phyloP scores from a whole-genome alignment of 2,329 filamentous ascomycete species.

The Dactylellina sp. region DNA sequence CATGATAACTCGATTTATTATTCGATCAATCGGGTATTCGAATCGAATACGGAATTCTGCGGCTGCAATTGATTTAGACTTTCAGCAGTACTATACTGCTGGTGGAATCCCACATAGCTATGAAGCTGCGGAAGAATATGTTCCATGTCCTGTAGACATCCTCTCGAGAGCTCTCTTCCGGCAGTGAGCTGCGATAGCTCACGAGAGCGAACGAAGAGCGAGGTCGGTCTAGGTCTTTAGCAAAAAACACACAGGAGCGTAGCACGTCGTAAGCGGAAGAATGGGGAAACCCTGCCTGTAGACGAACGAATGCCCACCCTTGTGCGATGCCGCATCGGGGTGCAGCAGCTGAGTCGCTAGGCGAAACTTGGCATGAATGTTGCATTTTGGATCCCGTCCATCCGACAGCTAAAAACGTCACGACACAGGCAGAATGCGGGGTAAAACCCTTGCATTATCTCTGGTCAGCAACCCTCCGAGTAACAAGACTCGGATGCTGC shows the following conservation, averaged over 20 bases:
- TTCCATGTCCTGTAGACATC: slow-evolving; percentile 1
- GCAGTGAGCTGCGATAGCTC: slow-evolving; percentile 5
- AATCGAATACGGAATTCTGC: slow-evolving; percentile 15
- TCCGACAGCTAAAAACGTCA: slow-evolving; percentile 47
- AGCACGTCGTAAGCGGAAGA: slow-evolving; percentile 13
- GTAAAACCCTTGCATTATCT: slow-evolving; percentile 24
- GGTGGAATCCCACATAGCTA: neutral
- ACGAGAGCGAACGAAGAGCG: slow-evolving; percentile 20
- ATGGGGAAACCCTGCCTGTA: slow-evolving; percentile 1
- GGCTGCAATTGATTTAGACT: slow-evolving; percentile 14
- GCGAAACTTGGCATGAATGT: slow-evolving; percentile 48
- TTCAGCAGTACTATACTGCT: neutral
- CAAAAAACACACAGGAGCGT: neutral
- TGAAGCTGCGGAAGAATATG: neutral
- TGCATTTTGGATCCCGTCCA: slow-evolving; percentile 48
- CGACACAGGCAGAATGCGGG: slow-evolving; percentile 53
- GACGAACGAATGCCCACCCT: slow-evolving; percentile 8
- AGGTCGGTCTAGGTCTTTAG: slow-evolving; percentile 16
- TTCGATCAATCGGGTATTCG: slow-evolving; percentile 21
- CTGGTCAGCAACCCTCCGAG: slow-evolving; percentile 1
- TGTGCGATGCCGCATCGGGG: slow-evolving; percentile 34
- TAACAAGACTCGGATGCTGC: slow-evolving; percentile 4
- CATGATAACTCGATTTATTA: neutral
- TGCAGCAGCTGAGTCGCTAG: slow-evolving; percentile 15
- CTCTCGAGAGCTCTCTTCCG: slow-evolving; percentile 24